Evolutionary conservation across 805 yeast species (phyloP).

Genomic region (Ogataea zsoltii): DNA sequence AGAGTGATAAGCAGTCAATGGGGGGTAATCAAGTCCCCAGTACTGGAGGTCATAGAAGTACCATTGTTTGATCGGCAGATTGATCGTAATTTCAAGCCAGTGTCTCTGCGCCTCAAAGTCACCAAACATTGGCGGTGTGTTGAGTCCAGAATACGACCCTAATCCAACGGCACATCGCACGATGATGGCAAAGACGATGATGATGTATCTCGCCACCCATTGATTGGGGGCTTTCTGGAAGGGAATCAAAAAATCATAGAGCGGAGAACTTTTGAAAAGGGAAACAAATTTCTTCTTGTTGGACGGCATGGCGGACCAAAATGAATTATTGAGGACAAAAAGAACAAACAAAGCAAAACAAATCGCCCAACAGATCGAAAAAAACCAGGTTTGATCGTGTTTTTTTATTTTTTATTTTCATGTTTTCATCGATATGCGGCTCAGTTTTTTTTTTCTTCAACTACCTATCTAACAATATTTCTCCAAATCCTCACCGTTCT

Average conservation of each 20-base stretch:
- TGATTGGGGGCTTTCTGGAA: slow-evolving; percentile 82
- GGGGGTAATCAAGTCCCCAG: slow-evolving; percentile 98
- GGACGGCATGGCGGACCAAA: neutral
- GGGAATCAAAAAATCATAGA: slow-evolving; percentile 74
- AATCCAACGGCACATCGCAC: slow-evolving; percentile 83
- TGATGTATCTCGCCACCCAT: slow-evolving; percentile 85
- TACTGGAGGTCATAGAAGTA: slow-evolving; percentile 85
- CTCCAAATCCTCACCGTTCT: slow-evolving; percentile 33
- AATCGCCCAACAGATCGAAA: neutral
- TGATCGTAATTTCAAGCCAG: slow-evolving; percentile 91
- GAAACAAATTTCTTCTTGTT: slow-evolving; percentile 30
- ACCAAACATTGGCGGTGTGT: slow-evolving; percentile 79
- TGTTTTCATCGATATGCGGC: too few species aligned
- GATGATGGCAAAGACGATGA: slow-evolving; percentile 70
- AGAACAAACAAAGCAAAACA: neutral
- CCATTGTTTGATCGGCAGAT: slow-evolving; percentile 76
- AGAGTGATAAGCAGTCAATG: slow-evolving; percentile 92
- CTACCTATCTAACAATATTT: slow-evolving; percentile 23
- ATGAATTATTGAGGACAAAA: neutral
- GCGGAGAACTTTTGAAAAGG: slow-evolving; percentile 53
- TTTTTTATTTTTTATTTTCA: too few species aligned
- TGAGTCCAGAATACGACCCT: slow-evolving; percentile 81
- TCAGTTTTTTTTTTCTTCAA: too few species aligned
- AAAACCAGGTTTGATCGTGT: too few species aligned
- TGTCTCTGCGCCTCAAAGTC: slow-evolving; percentile 98